Evolutionary conservation across 2,329 filamentous ascomycete genomes (phyloP).

Genomic region (Sclerotinia spermophila): DNA sequence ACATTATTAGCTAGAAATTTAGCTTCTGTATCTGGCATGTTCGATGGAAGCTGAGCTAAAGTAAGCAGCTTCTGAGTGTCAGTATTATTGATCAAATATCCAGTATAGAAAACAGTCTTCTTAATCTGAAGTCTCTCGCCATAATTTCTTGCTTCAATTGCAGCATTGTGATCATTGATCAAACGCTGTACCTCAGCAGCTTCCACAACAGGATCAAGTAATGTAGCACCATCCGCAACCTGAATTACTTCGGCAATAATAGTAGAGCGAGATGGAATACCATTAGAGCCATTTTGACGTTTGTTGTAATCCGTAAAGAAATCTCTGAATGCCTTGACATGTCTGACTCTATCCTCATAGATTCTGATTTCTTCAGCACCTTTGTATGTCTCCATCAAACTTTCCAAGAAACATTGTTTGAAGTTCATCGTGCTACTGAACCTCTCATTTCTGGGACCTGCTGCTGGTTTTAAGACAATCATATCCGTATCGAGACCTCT

Average conservation of each 20-base stretch:
- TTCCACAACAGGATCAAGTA: constrained; percentile 74
- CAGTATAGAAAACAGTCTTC: constrained; percentile 86
- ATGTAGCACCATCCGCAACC: constrained; percentile 71
- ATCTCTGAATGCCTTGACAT: constrained; percentile 77
- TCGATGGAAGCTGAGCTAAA: constrained; percentile 61
- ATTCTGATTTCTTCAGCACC: constrained; percentile 77
- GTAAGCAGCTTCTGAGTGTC: constrained; percentile 70
- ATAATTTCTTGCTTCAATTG: constrained; percentile 44
- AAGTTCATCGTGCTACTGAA: constrained; percentile 85
- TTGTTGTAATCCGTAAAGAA: constrained; percentile 79
- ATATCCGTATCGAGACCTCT: constrained; percentile 85
- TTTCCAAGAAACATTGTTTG: constrained; percentile 80
- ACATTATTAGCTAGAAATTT: constrained; percentile 86
- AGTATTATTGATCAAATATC: constrained; percentile 73
- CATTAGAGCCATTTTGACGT: constrained; percentile 46
- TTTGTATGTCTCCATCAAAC: constrained; percentile 81
- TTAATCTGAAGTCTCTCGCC: constrained; percentile 64
- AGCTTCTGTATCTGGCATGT: constrained; percentile 65
- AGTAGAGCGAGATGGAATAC: constrained; percentile 55
- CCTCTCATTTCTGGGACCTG: constrained; percentile 73
- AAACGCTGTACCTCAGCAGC: constrained; percentile 82
- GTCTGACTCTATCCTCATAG: constrained; percentile 63
- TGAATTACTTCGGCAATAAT: constrained; percentile 80
- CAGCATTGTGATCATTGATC: constrained; percentile 79
- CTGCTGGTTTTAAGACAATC: constrained; percentile 79